Conservation (phyloP, 31 red algal species). For the Endocladia muricata region DNA sequence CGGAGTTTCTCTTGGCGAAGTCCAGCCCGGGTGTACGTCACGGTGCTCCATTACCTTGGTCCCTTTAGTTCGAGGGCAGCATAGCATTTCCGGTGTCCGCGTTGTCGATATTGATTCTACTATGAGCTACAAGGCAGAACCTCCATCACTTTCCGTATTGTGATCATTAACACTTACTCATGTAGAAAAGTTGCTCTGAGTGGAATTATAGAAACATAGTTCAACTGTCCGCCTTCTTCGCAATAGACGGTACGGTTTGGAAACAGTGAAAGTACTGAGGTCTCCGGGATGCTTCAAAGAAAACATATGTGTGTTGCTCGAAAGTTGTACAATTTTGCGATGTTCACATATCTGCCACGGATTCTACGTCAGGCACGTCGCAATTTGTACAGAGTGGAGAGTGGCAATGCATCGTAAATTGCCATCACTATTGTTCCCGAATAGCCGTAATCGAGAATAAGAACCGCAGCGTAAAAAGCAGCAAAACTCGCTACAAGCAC, state of each 20-base stretch:
- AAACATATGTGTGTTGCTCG: too few relatives aligned
- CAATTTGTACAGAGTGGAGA: conserved; percentile 1
- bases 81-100: conserved; percentile 42
- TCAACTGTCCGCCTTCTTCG: too few relatives aligned
- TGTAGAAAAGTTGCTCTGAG: too few relatives aligned
- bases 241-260: too few relatives aligned
- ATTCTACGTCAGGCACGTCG: too few relatives aligned
- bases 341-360: too few relatives aligned
- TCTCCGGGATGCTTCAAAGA: too few relatives aligned
- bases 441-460: conserved; percentile 70
- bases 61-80: conserved; percentile 54
- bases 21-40: conserved; percentile 26
- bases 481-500: conserved; percentile 63
- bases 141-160: conserved; percentile 31
- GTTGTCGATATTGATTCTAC: conserved; percentile 73
- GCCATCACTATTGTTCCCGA: background rate
- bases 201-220: too few relatives aligned
- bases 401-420: conserved; percentile 7
- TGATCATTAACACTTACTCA: conserved; percentile 4
- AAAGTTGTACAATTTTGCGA: too few relatives aligned
- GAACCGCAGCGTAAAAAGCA: conserved; percentile 42
- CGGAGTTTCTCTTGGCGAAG: conserved; percentile 62
- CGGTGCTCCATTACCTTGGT: conserved; percentile 52
- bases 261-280: too few relatives aligned
- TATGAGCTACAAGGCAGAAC: conserved; percentile 47